A percentile compares a stretch with the other conserved stretches of the same genome.
Evolutionary conservation across 257 asterid genomes (phyloP).

Genomic region (Solanum megistacrolobum): DNA sequence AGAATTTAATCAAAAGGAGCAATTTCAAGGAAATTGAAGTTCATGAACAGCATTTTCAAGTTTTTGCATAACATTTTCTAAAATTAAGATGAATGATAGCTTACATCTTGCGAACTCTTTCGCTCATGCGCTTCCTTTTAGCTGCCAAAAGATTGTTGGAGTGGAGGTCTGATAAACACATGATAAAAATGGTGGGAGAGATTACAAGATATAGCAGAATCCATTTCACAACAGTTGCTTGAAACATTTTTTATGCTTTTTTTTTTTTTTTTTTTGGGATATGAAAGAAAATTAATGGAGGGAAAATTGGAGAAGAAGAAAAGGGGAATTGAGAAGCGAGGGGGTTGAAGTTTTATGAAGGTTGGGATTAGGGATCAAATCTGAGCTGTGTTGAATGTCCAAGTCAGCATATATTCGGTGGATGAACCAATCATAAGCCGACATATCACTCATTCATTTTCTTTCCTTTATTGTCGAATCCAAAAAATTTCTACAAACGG

Average conservation of each 20-base stretch:
- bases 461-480: neutral
- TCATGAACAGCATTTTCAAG: neutral
- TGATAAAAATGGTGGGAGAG: constrained; percentile 22
- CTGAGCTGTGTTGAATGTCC: neutral
- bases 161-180: constrained; percentile 28
- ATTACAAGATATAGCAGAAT: constrained; percentile 35
- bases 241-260: neutral
- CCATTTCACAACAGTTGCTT: constrained; percentile 29
- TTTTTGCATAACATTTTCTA: neutral
- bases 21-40: neutral
- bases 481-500: neutral
- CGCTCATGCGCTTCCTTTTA: constrained; percentile 78
- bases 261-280: neutral
- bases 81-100: neutral
- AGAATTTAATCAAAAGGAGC: neutral
- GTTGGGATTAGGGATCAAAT: neutral
- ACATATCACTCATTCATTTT: neutral
- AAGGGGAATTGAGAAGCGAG: neutral
- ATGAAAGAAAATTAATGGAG: neutral
- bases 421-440: neutral
- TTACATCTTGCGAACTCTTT: constrained; percentile 89
- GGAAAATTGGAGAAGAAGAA: neutral
- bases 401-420: neutral
- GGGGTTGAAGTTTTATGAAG: neutral
- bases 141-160: constrained; percentile 41